Conservation (phyloP, 345 rosid species). For the Linum usitatissimum region DNA sequence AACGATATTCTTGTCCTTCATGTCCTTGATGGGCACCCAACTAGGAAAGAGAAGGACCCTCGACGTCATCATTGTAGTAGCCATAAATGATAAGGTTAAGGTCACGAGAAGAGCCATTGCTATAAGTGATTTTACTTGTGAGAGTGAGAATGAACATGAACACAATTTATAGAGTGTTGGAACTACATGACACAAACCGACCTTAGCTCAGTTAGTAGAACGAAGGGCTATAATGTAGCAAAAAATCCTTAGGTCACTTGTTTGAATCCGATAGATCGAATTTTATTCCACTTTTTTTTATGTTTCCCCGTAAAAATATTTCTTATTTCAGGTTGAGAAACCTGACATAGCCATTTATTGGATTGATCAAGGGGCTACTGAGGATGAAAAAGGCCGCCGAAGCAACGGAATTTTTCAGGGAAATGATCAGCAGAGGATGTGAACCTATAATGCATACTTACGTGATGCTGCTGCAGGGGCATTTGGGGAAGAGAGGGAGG, state of each 20-base stretch:
- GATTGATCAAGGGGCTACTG: constrained; percentile 58
- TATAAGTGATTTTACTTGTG: no score
- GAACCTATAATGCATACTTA: constrained; percentile 94
- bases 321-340: constrained; percentile 15
- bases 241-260: no score
- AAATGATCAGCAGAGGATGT: constrained; percentile 66
- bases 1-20: neutral
- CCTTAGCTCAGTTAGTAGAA: constrained; percentile 99
- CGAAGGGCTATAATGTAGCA: constrained; percentile 89
- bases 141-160: no score
- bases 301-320: no score
- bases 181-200: constrained; percentile 46
- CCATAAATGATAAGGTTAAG: no score
- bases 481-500: constrained; percentile 82
- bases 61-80: no score
- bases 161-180: no score
- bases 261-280: no score
- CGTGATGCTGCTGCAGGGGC: constrained; percentile 75
- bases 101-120: no score
- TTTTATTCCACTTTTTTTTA: no score
- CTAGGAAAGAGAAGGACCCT: no score
- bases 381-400: constrained; percentile 49
- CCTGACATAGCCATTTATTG: constrained; percentile 60
- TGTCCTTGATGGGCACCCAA: no score
- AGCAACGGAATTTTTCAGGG: constrained; percentile 67